phyloP scores from a whole-genome alignment of 371 early-diverging fungal genomes.

The Fennellomyces sp. region DNA sequence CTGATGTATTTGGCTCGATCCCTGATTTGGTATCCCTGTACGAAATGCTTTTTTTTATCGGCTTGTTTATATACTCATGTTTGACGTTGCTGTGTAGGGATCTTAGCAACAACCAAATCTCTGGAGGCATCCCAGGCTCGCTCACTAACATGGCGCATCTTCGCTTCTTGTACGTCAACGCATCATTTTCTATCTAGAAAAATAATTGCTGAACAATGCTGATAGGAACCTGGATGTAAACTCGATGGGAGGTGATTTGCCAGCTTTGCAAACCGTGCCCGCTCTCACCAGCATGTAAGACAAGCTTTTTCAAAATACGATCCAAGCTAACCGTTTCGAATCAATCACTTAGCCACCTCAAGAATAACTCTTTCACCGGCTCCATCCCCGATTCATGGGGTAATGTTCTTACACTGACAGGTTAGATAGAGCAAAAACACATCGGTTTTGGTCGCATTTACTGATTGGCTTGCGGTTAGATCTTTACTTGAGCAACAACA shows the following conservation, averaged over 20 bases:
- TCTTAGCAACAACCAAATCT: conserved; percentile 52
- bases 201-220: too few relatives aligned
- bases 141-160: conserved; percentile 27
- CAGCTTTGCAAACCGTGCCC: conserved; percentile 25
- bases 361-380: conserved; percentile 46
- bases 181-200: not conserved
- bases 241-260: conserved; percentile 30
- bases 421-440: not conserved
- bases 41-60: conserved; percentile 4
- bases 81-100: conserved; percentile 29
- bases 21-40: conserved; percentile 50
- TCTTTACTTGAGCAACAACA: conserved; percentile 45
- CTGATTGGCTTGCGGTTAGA: not conserved
- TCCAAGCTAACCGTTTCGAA: not conserved
- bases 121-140: conserved; percentile 45
- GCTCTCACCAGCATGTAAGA: conserved; percentile 35
- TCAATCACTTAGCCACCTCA: conserved; percentile 34
- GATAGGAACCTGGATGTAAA: conserved; percentile 49
- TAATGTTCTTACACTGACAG: conserved; percentile 11
- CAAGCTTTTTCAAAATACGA: not conserved
- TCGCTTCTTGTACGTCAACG: conserved; percentile 24
- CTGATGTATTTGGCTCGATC: conserved; percentile 40
- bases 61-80: not conserved
- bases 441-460: too few relatives aligned
- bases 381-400: conserved; percentile 41